A percentile compares a stretch with the other conserved stretches of the same genome.
phyloP scores from a whole-genome alignment of 2,329 filamentous ascomycete genomes.

The Fusarium cyanostomum region DNA sequence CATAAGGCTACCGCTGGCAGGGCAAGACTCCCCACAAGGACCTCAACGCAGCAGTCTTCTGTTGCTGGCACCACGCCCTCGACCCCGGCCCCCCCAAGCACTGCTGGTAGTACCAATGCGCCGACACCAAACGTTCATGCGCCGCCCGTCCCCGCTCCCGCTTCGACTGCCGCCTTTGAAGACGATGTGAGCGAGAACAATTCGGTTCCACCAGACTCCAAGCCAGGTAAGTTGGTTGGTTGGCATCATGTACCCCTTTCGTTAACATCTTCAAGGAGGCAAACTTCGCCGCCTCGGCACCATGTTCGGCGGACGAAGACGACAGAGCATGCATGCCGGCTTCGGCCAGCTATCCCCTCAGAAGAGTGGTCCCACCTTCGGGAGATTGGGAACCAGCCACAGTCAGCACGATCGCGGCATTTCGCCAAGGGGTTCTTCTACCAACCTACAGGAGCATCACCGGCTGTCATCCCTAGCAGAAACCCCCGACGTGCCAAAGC shows the following conservation, averaged over 20 bases:
- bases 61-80: slow-evolving; percentile 42
- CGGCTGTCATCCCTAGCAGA: slow-evolving; percentile 67
- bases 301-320: slow-evolving; percentile 69
- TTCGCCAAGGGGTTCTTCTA: slow-evolving; percentile 68
- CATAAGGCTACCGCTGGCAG: slow-evolving; percentile 55
- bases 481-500: slow-evolving; percentile 56
- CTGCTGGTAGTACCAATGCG: slow-evolving; percentile 36
- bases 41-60: slow-evolving; percentile 55
- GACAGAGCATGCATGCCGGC: slow-evolving; percentile 72
- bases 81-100: slow-evolving; percentile 41
- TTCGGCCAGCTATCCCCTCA: slow-evolving; percentile 66
- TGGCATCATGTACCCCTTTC: background rate
- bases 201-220: slow-evolving; percentile 44
- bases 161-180: slow-evolving; percentile 31
- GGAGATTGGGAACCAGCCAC: slow-evolving; percentile 72
- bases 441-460: slow-evolving; percentile 65
- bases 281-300: slow-evolving; percentile 73
- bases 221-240: slow-evolving; percentile 48
- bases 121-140: slow-evolving; percentile 20
- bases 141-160: slow-evolving; percentile 23
- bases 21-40: slow-evolving; percentile 50
- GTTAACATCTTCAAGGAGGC: slow-evolving; percentile 55
- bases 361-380: slow-evolving; percentile 65
- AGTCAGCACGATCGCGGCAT: slow-evolving; percentile 53
- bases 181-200: slow-evolving; percentile 56